phyloP scores from a whole-genome alignment of 768 basidiomycete genomes.

The Agrocybe pediades region DNA sequence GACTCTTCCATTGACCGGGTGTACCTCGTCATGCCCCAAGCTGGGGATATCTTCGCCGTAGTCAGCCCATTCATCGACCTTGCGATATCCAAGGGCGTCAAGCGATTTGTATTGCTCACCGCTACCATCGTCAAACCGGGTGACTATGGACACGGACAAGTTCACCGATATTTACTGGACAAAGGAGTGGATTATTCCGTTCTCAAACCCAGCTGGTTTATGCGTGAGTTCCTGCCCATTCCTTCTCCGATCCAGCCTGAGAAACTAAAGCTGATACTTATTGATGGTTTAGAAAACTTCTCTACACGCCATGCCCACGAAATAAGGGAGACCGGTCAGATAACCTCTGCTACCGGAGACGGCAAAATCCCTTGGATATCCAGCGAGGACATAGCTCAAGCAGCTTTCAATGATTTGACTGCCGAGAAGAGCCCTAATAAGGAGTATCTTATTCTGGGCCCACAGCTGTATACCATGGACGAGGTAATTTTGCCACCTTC shows the following conservation, averaged over 20 bases:
- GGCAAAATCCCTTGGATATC: no score
- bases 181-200: conserved; percentile 24
- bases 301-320: conserved; percentile 1
- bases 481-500: conserved; percentile 12
- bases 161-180: no score
- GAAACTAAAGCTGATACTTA: no score
- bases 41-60: conserved; percentile 10
- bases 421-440: conserved; percentile 13
- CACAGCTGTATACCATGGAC: conserved; percentile 27
- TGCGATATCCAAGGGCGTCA: no score
- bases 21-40: conserved; percentile 20
- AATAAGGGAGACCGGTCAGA: conserved; percentile 9
- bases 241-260: not conserved
- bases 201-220: conserved; percentile 29
- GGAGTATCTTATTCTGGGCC: conserved; percentile 25
- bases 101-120: no score
- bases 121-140: no score
- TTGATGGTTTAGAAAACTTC: conserved; percentile 30
- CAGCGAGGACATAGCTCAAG: no score
- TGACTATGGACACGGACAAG: no score
- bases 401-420: no score
- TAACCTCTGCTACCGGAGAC: conserved; percentile 20
- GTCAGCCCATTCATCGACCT: conserved; percentile 30
- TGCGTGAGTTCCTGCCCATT: conserved; percentile 3
- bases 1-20: conserved; percentile 22